Conservation (phyloP, 1,284 basidiomycete genomes). For the Leccinum fuscescens region DNA sequence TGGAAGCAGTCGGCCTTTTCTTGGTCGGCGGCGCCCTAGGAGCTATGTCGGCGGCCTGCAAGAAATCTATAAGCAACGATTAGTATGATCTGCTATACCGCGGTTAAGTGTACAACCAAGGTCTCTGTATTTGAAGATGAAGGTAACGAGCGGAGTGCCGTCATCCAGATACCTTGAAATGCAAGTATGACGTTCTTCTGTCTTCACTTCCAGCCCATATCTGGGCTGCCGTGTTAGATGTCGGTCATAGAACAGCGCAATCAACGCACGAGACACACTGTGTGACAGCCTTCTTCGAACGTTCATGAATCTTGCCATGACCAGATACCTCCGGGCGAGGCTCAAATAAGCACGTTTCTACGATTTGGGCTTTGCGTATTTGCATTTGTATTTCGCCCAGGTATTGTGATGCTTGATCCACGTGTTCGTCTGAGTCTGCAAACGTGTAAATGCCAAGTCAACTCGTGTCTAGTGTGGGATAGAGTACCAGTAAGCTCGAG, state of each 20-base stretch:
- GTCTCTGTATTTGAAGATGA: slow-evolving; percentile 33
- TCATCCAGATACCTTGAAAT: slow-evolving; percentile 14
- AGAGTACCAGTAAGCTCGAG: slow-evolving; percentile 34
- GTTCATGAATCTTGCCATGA: slow-evolving; percentile 35
- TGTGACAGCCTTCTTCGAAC: slow-evolving; percentile 37
- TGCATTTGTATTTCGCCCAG: not conserved
- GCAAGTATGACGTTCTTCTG: not conserved
- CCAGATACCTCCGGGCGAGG: not conserved
- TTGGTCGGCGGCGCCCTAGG: slow-evolving; percentile 13
- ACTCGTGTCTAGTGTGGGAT: not conserved
- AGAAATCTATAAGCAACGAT: slow-evolving; percentile 20
- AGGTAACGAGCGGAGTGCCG: slow-evolving; percentile 21
- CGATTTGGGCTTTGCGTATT: not conserved
- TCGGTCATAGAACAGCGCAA: not conserved
- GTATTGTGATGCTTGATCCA: slow-evolving; percentile 16
- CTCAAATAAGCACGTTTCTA: not conserved
- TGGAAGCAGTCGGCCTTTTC: not conserved
- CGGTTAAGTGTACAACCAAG: slow-evolving; percentile 16
- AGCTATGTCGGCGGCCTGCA: slow-evolving; percentile 4
- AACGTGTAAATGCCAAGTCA: slow-evolving; percentile 3
- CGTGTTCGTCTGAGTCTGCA: slow-evolving; percentile 33
- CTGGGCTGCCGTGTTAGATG: slow-evolving; percentile 11
- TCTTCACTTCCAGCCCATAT: slow-evolving; percentile 22
- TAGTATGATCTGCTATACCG: not conserved
- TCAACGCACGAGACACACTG: slow-evolving; percentile 36